Base-by-base conservation (phyloP, 345 rosid genomes). In the Triadica sebifera region DNA sequence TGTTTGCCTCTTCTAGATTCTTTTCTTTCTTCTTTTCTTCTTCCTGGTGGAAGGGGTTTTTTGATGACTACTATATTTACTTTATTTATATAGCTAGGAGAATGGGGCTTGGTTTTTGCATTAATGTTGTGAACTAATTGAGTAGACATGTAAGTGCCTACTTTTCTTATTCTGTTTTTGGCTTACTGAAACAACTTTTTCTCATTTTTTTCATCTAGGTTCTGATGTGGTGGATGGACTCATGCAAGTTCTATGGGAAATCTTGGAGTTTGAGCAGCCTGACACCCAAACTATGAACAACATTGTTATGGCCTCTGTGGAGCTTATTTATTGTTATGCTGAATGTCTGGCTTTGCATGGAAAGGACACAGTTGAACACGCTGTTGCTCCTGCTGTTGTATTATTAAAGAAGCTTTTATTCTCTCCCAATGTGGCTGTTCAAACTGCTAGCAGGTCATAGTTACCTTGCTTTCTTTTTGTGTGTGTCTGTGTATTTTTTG, bases 181-280 rank as follows among this genome's bases (percentile, higher is more conserved):
- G 24, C 46, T 39, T 75, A 62, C 75, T 75, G 58, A 64, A 43
- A 74, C 45, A 25, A 12, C 38, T 75, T 55, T 65, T 60, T 22
- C 65, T 81, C 63, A 25, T 73, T 51, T 22, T 39, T 34, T 71
- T 78, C 5, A 8, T 69, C 75, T 82, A 95, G 99, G 99, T 74
- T 83, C 98, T 55, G 90, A 90, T 78, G 91, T 93, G 72, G 92
- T 95, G 75, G 97, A 95, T 86, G 91, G 94, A 66, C 89, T 95
- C 76, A 88, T 92, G 97, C 91, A 84, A 83, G 93, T 95, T 78
- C 81, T 95, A 55, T 95, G 99, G 99, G 98, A 93, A 82, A 91
- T 95, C 86, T 82, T 95, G 84, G 99, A 95, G 78, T 82, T 90
- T 12, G 99, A 90, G 79, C 93, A 89, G 73, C 99, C 94, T 53